Evolutionary conservation across 129 eudicot species (phyloP), one percentile per base, ranked within the genome.

Genomic region (Lactuca sativa): DNA sequence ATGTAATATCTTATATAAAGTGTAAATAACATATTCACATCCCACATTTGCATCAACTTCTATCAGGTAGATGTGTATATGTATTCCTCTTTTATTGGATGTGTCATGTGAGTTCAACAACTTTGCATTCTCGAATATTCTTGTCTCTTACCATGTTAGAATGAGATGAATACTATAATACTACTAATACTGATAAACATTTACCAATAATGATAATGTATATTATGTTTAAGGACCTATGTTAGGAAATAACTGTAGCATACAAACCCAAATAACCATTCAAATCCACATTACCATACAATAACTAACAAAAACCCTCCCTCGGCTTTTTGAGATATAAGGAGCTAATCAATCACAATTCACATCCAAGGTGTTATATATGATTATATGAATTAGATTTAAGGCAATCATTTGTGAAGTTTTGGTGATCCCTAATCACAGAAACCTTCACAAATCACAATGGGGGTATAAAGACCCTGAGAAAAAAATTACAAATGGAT

Each of bases 281-380:
- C 30, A 25, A 25, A 25, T 18, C 21, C 21, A 18, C 21, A 18
- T 18, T 18, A 18, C 21, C 21, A 18, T 0, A 18, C 21, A 0
- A 18, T 18, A 18, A 18, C 1, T 18, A 18, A 18, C 21, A 18
- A 18, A 64, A 31, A 58, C 4, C 38, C 62, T 9, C 5, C 12
- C 6, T 21, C 5, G 40, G 31, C 32, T 11, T 7, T 12, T 37
- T 36, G 66, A 61, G 48, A 34, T 61, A 16, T 34, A 13, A 63
- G 48, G 30, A 38, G 49, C 32, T 62, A n/a, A 51, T n/a, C 0
- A 62, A 34, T n/a, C n/a, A n/a, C n/a, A n/a, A n/a, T 21, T 34
- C 34, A 62, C 67, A 62, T 62, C 34, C 67, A 40, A 38, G 52
- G 31, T 62, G 32, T 62, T 18, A 3, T 62, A 62, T 5, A 11